Evolutionary conservation across 2,329 filamentous ascomycete species (phyloP).

Genomic region (Pseudopithomyces maydicus): DNA sequence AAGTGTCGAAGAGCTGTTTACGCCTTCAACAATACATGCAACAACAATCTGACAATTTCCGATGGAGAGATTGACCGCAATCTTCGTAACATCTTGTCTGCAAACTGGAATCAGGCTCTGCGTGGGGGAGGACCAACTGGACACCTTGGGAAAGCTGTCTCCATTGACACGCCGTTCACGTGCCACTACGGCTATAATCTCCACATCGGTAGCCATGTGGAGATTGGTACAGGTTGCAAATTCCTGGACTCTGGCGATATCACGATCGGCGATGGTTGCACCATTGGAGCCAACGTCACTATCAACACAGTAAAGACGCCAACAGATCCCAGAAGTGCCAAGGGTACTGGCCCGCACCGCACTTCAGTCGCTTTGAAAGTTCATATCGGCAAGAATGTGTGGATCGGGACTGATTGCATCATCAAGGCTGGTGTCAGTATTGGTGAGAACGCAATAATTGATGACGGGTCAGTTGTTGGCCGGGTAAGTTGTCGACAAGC

Average conservation of each 20-base stretch:
- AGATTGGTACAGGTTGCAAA: constrained; percentile 81
- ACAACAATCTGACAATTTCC: constrained; percentile 70
- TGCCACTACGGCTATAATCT: constrained; percentile 98
- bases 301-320: constrained; percentile 78
- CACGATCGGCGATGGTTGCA: constrained; percentile 75
- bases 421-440: constrained; percentile 64
- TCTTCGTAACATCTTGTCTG: constrained; percentile 74
- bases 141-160: constrained; percentile 73
- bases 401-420: constrained; percentile 66
- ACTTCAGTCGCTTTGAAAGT: constrained; percentile 73
- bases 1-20: constrained; percentile 80
- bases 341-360: constrained; percentile 68
- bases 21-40: constrained; percentile 84
- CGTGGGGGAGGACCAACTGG: constrained; percentile 56
- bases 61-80: constrained; percentile 69
- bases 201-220: constrained; percentile 80
- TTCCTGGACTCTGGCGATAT: constrained; percentile 87
- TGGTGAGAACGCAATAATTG: constrained; percentile 58
- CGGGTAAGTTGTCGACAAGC: constrained; percentile 48
- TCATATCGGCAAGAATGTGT: constrained; percentile 74
- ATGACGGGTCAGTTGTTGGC: constrained; percentile 61
- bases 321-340: constrained; percentile 73
- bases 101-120: constrained; percentile 49
- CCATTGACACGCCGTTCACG: constrained; percentile 85
- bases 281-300: constrained; percentile 78